Evolutionary conservation across 78 protist genomes (phyloP), one percentile per base, ranked within the genome.

Genomic region (Polysphondylium violaceum): DNA sequence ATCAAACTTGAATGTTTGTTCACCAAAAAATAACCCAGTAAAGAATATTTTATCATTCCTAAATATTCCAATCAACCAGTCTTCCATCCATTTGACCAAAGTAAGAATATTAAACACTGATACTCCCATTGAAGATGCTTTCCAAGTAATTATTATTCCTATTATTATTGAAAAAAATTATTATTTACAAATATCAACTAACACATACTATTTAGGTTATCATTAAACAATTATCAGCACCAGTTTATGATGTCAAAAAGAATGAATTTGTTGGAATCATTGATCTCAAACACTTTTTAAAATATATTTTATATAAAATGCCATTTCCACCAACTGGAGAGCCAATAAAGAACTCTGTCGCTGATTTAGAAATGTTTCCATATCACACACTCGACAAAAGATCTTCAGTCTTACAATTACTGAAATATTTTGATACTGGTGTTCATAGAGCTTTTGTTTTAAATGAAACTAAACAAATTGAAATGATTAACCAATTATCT

Each of bases 351-450:
- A 25, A 61, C 6, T 38, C 72, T 55, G 40, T 56, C 0, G 40
- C 16, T 0, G 68, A 51, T 23, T 19, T 74, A 33, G 50, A 56
- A 2, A 29, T 35, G 19, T 74, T 74, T 36, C 91, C 77, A 69
- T 83, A 41, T 6, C 44, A 58, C 11, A 63, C 68, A 21, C 69
- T 83, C 8, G 79, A 69, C 43, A 67, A 47, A 47, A 69, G 69
- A 16, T 83, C 91, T 19, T 53, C 67, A 29, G 31, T 83, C 11
- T 51, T 56, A 1, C 68, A 69, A 23, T 47, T 83, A 58, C 44
- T 83, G 29, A 83, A 83, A 56, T 83, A 81, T 36, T 83, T 83
- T 44, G 76, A 67, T 36, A 40, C 91, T 71, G 91, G 91, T 41
- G 74, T 83, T 41, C 91, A 83, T 44, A 68, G 78, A 55, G 78